Evolutionary conservation across 192 early-diverging fungal genomes (phyloP).

Genomic region (Coemansia sp.): DNA sequence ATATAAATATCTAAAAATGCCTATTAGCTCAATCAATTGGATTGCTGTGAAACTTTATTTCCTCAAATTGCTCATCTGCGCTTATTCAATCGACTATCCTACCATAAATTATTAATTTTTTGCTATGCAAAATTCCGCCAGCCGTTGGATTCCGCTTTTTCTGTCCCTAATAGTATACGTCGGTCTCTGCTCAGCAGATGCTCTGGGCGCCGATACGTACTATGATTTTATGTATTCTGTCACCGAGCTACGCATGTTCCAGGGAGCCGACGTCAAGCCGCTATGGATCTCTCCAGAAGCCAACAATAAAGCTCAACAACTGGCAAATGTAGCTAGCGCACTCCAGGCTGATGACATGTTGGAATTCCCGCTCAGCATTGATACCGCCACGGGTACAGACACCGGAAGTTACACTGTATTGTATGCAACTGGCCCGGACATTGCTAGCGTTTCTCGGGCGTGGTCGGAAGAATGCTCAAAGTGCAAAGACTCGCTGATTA

Average conservation of each 20-base stretch:
- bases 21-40: no score
- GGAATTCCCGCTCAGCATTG: background rate
- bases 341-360: background rate
- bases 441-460: background rate
- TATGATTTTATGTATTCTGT: conserved; percentile 13
- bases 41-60: no score
- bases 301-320: conserved; percentile 1
- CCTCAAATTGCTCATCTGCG: no score
- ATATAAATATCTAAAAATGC: no score
- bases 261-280: conserved; percentile 1
- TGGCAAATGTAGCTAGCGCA: background rate
- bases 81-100: no score
- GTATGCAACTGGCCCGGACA: conserved; percentile 6
- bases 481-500: background rate
- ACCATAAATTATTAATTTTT: no score
- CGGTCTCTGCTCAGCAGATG: background rate
- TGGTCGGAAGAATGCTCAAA: conserved; percentile 4
- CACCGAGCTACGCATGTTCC: background rate
- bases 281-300: conserved; percentile 1
- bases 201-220: conserved; percentile 11
- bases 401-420: background rate
- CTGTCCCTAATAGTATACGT: no score
- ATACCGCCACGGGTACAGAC: background rate
- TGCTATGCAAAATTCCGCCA: no score
- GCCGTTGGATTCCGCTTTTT: no score